A percentile compares a stretch with the other conserved stretches of the same genome.
These are phyloP conservation scores for Adansonia madagascariensis DNA, from an alignment of 441 rosid species.

Conservation along the genomic window DNA sequence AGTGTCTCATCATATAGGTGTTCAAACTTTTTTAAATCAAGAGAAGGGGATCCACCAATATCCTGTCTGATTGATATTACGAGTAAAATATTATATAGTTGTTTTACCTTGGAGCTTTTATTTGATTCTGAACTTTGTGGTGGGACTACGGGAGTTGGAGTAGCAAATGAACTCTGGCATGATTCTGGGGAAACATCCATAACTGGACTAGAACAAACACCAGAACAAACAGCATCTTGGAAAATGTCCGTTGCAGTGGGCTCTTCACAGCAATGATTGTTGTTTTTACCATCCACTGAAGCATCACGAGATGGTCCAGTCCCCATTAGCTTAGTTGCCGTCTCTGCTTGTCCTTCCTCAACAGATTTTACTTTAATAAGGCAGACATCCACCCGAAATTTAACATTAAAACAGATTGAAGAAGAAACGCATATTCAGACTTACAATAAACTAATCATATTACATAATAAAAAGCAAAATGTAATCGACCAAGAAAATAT, in stretches of 20 bases:
- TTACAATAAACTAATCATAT: too few species aligned
- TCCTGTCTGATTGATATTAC: not conserved
- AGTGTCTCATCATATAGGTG: not conserved
- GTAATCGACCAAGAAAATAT: not conserved
- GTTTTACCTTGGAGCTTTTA: conserved; percentile 58
- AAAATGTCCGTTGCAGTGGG: too few species aligned
- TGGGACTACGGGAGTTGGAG: conserved; percentile 48
- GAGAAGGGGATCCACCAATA: not conserved
- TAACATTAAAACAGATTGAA: conserved; percentile 25
- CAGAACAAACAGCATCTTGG: too few species aligned
- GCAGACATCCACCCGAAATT: conserved; percentile 44
- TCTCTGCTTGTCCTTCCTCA: conserved; percentile 31
- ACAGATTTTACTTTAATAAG: conserved; percentile 39
- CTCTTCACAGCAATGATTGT: too few species aligned
- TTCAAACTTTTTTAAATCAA: not conserved
- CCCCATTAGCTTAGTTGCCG: too few species aligned
- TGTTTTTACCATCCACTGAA: too few species aligned
- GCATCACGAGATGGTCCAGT: too few species aligned
- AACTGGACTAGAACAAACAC: conserved; percentile 28
- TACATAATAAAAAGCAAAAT: not conserved
- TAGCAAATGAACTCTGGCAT: conserved; percentile 30
- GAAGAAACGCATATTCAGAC: not conserved
- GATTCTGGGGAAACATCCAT: conserved; percentile 37
- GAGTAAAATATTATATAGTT: not conserved
- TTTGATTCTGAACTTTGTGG: conserved; percentile 46